Evolutionary conservation across 176 grass and related monocot species (phyloP).

Genomic region (Hsuehochloa calcarea): DNA sequence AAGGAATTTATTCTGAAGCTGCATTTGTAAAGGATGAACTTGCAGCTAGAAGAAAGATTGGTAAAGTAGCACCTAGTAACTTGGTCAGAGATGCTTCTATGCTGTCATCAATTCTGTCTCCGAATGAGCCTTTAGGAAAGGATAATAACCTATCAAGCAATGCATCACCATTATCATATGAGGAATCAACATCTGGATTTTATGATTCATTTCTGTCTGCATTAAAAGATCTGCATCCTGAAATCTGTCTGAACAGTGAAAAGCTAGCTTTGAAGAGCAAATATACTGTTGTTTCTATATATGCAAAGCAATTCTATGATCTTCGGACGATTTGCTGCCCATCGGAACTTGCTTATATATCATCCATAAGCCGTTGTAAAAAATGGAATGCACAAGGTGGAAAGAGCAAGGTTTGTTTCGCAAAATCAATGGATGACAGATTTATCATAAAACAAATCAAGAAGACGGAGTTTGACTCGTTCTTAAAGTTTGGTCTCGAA

Average conservation of each 20-base stretch:
- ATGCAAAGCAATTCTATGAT: constrained; percentile 80
- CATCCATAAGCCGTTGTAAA: constrained; percentile 82
- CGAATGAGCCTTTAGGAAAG: constrained; percentile 16
- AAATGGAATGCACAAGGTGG: constrained; percentile 87
- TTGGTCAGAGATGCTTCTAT: constrained; percentile 21
- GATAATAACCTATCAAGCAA: not conserved
- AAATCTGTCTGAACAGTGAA: constrained; percentile 60
- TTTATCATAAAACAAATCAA: constrained; percentile 30
- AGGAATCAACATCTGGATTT: constrained; percentile 47
- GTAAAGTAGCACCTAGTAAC: constrained; percentile 35
- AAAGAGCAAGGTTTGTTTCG: constrained; percentile 86
- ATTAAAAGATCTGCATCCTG: constrained; percentile 70
- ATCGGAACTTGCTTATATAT: constrained; percentile 75
- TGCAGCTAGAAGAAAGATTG: constrained; percentile 20
- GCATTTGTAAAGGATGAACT: constrained; percentile 40
- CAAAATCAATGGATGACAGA: constrained; percentile 84
- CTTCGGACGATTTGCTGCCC: constrained; percentile 82
- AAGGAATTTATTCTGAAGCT: constrained; percentile 44
- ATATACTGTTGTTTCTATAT: constrained; percentile 70
- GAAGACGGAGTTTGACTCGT: constrained; percentile 86
- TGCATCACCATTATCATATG: constrained; percentile 13
- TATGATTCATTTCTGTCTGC: constrained; percentile 64
- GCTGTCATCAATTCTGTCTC: constrained; percentile 14
- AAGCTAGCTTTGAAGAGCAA: constrained; percentile 65
- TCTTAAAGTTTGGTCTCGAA: constrained; percentile 84